Evolutionary conservation across 345 rosid genomes (phyloP), one percentile per base, ranked within the genome.

Genomic region (Eucalyptus microcorys): DNA sequence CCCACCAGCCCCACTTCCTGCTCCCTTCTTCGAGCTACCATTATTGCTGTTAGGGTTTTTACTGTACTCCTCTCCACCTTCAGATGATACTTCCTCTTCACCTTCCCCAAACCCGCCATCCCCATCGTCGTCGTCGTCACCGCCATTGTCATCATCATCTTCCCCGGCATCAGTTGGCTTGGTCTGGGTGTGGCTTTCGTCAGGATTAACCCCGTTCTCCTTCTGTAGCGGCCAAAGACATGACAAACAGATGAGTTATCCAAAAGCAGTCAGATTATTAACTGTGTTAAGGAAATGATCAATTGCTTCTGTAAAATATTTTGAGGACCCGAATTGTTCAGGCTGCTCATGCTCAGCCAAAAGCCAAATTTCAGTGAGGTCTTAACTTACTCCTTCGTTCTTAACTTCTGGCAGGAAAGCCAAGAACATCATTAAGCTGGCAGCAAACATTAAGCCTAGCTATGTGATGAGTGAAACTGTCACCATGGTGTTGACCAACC

Each of bases 161-260:
- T 92, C 97, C 89, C 90, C 95, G 37, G 96, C 99, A 91, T 95
- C 99, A 47, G 88, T 89, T 61, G 92, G 94, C 91, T 93, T 87
- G 64, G 21, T 50, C 45, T 14, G 61, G 68, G 61, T 50, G 87
- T 91, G 92, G 89, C 85, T 83, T 68, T 86, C 91, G 17, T 64
- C 37, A 17, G 68, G 83, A 84, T 49, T 85, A 81, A 92, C 93
- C 57, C 93, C 93, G 87, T 88, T 89, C 90, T 89, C 89, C 88
- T 66, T 86, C 27, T 90, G 87, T 87, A 89, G 40, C 43, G 88
- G 68, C 71, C 87, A 19, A 50, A 49, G 87, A 49, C 30, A 14
- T 8, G 45, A 86, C 43, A 19, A 52, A 34, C 34, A 21, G 83
- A 76, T 10, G 47, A 76, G 83, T 11, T 76, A 37, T 21, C 83